Base-by-base conservation (phyloP, 2,329 filamentous ascomycete genomes). In the Paracamarosporium sp. region DNA sequence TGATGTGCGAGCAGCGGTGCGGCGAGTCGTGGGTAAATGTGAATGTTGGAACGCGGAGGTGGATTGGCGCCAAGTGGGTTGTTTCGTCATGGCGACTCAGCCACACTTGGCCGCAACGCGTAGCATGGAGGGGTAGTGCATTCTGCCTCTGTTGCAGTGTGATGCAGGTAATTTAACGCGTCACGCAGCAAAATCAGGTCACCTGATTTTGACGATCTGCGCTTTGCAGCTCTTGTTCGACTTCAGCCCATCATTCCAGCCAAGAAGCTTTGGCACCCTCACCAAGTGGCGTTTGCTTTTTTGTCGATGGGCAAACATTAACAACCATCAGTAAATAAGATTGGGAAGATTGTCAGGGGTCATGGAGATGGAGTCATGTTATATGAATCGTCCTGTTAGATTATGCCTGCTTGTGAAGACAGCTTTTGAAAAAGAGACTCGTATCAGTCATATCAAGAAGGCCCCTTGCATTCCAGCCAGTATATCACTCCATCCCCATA, bases 391-490 rank as follows among this genome's bases (percentile, higher is more conserved):
- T 55, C 27, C 27, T 36, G 50, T 55, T 55, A 40, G 36, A 41
- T 60, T 59, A 56, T 44, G 40, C 41, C 46, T 56, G 55, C 55
- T 58, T 57, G 48, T 46, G 62, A 44, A 58, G 58, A 59, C 31
- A n/a, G 48, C 59, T 63, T 57, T 61, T 61, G 58, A 56, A 57
- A 67, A 71, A 56, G 61, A 69, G 60, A 69, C 63, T 66, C 64
- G 65, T 67, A 38, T 57, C 57, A 54, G 55, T 67, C 64, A 53
- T 69, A 53, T 53, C 60, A 50, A 56, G 50, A 57, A 59, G 47
- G 52, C 55, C 55, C 53, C 51, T 57, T 45, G 56, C 41, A 47
- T n/a, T 27, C 35, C 30, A 35, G 36, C 45, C 50, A 58, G 50
- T 57, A 56, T 45, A 53, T 54, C 27, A 20, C 22, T 55, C 48